Evolutionary conservation across 305 asterid genomes (phyloP).

Genomic region (Fraxinus floribunda): DNA sequence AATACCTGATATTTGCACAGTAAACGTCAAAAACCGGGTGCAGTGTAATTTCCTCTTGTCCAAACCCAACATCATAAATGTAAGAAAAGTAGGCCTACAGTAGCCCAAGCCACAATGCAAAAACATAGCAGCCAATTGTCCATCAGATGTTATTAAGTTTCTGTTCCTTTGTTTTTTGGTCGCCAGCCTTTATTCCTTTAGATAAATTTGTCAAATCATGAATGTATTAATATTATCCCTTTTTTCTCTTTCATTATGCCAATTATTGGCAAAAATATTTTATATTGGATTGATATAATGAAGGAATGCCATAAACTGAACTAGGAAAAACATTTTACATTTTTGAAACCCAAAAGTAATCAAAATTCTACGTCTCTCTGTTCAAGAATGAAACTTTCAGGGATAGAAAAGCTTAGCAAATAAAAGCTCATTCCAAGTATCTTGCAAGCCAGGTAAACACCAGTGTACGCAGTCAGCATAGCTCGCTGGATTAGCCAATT

Average conservation of each 20-base stretch:
- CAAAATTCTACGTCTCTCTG: not conserved
- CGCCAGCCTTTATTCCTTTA: too few relatives aligned
- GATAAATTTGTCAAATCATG: not conserved
- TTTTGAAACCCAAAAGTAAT: not conserved
- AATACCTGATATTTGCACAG: too few relatives aligned
- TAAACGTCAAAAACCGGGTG: too few relatives aligned
- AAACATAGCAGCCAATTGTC: too few relatives aligned
- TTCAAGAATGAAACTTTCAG: not conserved
- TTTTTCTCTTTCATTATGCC: not conserved
- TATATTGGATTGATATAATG: not conserved
- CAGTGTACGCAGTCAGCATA: slow-evolving; percentile 48
- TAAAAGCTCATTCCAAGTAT: not conserved
- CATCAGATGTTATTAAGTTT: too few relatives aligned
- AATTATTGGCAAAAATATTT: not conserved
- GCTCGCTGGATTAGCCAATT: slow-evolving; percentile 24
- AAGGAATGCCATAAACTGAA: not conserved
- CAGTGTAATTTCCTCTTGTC: too few relatives aligned
- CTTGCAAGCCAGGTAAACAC: slow-evolving; percentile 39
- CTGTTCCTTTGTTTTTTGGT: too few relatives aligned
- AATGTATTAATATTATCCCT: too few relatives aligned
- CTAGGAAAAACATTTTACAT: not conserved
- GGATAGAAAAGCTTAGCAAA: not conserved
- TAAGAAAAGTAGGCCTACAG: too few relatives aligned
- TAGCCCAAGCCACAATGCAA: too few relatives aligned
- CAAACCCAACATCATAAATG: too few relatives aligned